Evolutionary conservation across 257 asterid species (phyloP), one percentile per base, ranked within the genome.

Genomic region (Mentha longifolia): DNA sequence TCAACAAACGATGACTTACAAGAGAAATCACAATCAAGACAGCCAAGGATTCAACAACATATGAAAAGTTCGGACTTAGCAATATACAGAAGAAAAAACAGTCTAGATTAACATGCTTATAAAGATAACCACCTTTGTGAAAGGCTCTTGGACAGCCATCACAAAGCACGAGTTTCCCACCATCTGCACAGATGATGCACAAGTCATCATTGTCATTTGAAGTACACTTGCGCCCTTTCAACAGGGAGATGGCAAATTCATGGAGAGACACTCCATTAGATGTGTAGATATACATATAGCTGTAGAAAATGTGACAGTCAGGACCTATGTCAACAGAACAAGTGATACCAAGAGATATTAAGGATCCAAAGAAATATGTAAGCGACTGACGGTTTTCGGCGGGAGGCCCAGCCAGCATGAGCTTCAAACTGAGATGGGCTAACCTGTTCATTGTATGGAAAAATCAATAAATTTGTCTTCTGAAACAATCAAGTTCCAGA

Each of bases 81-180:
- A 37, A 46, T 30, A 71, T 31, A 39, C 6, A 22, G 35, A 67
- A 74, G 64, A 45, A 65, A 41, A 63, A 63, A n/a, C 6, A n/a
- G 61, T 71, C 56, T 47, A 64, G 41, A 45, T 66, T 31, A 61
- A 56, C 58, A 65, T 45, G 62, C 64, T 50, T 50, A 39, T 41
- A 59, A 70, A 63, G 67, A 64, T 68, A 81, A 77, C 74, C 76
- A 95, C 99, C 99, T 95, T 84, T 95, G 74, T 95, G 99, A 79
- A 95, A 95, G 73, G 99, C 92, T 83, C 97, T 90, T 63, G 99
- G 99, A 82, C 99, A 95, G 74, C 98, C 99, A 86, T 92, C 96
- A 86, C 99, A 95, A 60, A 87, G 96, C 79, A 92, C 97, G 76
- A 95, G 96, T 73, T 86, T 86, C 68, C 99, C 99, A 86, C 99